Conservation (phyloP, 148 eudicot genomes). For the Camellia sinensis region DNA sequence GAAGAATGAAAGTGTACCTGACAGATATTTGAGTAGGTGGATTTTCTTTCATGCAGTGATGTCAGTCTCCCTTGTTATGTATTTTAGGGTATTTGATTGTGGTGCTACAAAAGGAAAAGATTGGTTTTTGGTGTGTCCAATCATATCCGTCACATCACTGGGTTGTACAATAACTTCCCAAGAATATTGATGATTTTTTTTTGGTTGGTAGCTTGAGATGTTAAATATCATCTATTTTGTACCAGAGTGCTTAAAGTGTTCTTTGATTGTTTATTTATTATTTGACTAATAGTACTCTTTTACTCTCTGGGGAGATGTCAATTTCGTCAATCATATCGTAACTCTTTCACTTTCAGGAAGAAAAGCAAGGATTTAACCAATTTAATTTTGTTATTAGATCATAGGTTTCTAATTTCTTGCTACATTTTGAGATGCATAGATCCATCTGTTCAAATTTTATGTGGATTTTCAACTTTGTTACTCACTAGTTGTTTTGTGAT, state of each 20-base stretch:
- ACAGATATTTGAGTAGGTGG: neutral
- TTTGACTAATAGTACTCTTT: neutral
- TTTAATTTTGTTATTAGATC: neutral
- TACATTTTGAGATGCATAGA: neutral
- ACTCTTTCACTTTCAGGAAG: neutral
- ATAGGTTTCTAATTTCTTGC: neutral
- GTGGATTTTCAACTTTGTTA: neutral
- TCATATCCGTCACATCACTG: neutral
- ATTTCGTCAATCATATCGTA: neutral
- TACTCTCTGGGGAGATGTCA: too few relatives aligned
- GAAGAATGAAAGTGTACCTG: neutral
- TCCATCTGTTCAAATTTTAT: neutral
- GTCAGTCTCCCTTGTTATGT: too few relatives aligned
- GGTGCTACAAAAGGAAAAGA: neutral
- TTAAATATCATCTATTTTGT: neutral
- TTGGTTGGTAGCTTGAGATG: neutral
- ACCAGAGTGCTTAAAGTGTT: neutral
- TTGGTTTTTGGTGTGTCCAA: neutral
- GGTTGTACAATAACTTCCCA: neutral
- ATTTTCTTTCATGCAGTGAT: too few relatives aligned
- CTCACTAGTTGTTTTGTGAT: constrained; percentile 6
- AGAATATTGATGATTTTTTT: neutral
- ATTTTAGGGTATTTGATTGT: too few relatives aligned
- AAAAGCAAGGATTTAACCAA: neutral
- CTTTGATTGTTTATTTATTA: neutral